A percentile compares a stretch with the other conserved stretches of the same genome.
phyloP scores from a whole-genome alignment of 352 stramenopile genomes.

The Pythium chondricola region DNA sequence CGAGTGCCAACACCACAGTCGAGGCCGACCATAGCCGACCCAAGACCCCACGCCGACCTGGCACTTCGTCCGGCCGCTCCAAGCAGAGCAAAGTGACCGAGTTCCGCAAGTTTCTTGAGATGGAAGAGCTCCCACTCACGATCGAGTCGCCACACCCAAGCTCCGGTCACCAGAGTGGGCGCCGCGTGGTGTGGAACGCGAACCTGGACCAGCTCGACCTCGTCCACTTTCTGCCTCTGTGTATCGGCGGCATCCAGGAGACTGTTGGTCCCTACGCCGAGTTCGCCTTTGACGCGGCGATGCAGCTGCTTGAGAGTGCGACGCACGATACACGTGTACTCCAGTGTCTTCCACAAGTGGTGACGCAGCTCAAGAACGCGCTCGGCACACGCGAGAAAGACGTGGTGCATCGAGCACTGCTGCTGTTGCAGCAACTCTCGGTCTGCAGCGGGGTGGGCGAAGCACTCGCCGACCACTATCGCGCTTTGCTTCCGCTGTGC shows the following conservation, averaged over 20 bases:
- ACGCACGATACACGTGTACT: conserved; percentile 42
- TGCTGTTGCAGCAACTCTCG: conserved; percentile 64
- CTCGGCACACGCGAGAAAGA: conserved; percentile 56
- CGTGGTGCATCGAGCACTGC: conserved; percentile 59
- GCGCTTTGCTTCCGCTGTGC: conserved; percentile 67
- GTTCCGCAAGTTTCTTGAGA: conserved; percentile 68
- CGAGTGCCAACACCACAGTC: too few species aligned
- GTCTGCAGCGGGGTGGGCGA: conserved; percentile 68
- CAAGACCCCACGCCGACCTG: conserved; percentile 25
- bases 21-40: conserved; percentile 1
- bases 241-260: conserved; percentile 65
- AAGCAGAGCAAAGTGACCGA: conserved; percentile 56
- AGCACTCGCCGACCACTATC: conserved; percentile 60
- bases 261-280: conserved; percentile 60
- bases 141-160: conserved; percentile 29
- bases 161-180: conserved; percentile 21
- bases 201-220: conserved; percentile 59
- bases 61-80: conserved; percentile 40
- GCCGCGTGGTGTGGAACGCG: conserved; percentile 50
- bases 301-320: conserved; percentile 55
- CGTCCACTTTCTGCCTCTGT: conserved; percentile 65
- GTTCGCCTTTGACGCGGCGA: conserved; percentile 62
- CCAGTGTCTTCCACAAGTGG: conserved; percentile 42
- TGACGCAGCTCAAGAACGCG: conserved; percentile 57
- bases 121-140: conserved; percentile 50